Evolutionary conservation across 2,329 filamentous ascomycete genomes (phyloP).

Genomic region (Aureobasidium sp.): DNA sequence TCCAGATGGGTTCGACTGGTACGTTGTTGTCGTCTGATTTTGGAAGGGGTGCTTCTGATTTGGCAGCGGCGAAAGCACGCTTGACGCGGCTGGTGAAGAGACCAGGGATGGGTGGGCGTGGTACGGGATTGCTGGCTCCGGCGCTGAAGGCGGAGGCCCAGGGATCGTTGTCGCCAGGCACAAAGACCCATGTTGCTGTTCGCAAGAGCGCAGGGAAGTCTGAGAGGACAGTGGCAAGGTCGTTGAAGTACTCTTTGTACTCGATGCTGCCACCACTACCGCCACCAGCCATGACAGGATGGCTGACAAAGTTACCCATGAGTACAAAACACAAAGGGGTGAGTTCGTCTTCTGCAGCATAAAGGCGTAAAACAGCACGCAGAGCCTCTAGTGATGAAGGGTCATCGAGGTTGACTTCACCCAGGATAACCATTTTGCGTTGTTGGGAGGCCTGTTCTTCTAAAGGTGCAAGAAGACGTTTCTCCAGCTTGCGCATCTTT

Average conservation of each 20-base stretch:
- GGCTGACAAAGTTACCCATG: slow-evolving; percentile 69
- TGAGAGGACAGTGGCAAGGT: slow-evolving; percentile 68
- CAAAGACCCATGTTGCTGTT: slow-evolving; percentile 77
- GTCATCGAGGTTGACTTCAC: slow-evolving; percentile 79
- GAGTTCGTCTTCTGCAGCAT: slow-evolving; percentile 56
- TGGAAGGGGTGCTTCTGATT: slow-evolving; percentile 52
- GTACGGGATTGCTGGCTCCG: slow-evolving; percentile 61
- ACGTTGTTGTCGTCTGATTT: slow-evolving; percentile 46
- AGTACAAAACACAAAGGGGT: slow-evolving; percentile 62
- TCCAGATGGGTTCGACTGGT: slow-evolving; percentile 71
- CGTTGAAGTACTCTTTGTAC: slow-evolving; percentile 94
- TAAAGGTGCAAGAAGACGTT: slow-evolving; percentile 47
- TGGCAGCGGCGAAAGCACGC: slow-evolving; percentile 69
- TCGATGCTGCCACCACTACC: slow-evolving; percentile 76
- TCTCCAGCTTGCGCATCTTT: slow-evolving; percentile 74
- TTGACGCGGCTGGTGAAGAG: slow-evolving; percentile 84
- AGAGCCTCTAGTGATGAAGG: slow-evolving; percentile 74
- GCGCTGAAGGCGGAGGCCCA: slow-evolving; percentile 82
- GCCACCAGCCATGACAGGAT: slow-evolving; percentile 52
- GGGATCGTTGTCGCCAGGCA: slow-evolving; percentile 95
- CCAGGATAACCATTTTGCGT: slow-evolving; percentile 61
- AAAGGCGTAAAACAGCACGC: slow-evolving; percentile 65
- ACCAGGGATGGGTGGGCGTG: slow-evolving; percentile 66
- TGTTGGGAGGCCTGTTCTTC: slow-evolving; percentile 20
- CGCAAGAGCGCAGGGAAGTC: slow-evolving; percentile 77